Percentiles rank a stretch among this genome's conserved stretches.
Evolutionary conservation across 192 early-diverging fungal species (phyloP).

Genomic region (Backusella luteola): DNA sequence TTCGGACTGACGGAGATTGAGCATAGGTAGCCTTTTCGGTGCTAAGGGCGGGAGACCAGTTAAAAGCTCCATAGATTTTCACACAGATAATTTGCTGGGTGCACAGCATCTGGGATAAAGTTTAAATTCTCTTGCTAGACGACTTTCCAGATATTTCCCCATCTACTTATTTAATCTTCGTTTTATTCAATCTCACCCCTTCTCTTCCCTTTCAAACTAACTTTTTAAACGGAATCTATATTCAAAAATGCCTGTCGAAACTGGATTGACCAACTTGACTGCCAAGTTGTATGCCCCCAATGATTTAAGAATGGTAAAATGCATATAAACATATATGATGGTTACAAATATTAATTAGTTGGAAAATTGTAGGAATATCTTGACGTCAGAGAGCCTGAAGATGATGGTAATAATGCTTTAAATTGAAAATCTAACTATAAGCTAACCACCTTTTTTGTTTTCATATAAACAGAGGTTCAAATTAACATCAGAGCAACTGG

Average conservation of each 20-base stretch:
- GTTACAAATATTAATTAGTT: neutral
- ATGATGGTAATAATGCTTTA: neutral
- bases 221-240: neutral
- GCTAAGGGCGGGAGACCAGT: neutral
- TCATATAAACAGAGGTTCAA: slow-evolving; percentile 27
- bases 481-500: slow-evolving; percentile 40
- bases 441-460: neutral
- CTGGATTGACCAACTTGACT: neutral
- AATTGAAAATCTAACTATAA: neutral
- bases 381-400: neutral
- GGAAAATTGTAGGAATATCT: neutral
- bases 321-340: neutral
- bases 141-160: neutral
- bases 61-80: neutral
- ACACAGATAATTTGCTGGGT: neutral
- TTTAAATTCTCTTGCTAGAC: neutral
- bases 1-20: neutral
- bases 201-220: neutral
- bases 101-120: neutral
- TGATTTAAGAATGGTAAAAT: slow-evolving; percentile 3
- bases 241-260: neutral
- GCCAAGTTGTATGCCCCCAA: neutral
- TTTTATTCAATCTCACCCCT: neutral
- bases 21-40: neutral
- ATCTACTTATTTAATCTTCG: neutral